Percentiles rank a stretch among this genome's conserved stretches.
Evolutionary conservation across 805 yeast species (phyloP).

Genomic region (Candida lessepsii): DNA sequence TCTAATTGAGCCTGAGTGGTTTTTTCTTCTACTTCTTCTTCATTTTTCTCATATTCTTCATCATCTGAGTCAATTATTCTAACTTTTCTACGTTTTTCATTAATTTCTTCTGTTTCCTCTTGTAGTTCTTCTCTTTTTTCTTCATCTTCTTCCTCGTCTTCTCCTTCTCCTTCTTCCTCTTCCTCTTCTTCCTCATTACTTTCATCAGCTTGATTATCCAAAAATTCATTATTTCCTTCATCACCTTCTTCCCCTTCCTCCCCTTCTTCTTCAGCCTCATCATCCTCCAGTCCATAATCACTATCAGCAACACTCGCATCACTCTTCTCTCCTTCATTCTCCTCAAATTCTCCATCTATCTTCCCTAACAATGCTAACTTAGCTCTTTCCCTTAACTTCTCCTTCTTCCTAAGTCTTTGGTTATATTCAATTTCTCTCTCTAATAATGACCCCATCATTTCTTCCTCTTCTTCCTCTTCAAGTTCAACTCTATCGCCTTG

Average conservation of each 20-base stretch:
- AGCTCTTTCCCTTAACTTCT: slow-evolving; percentile 38
- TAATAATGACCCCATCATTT: slow-evolving; percentile 43
- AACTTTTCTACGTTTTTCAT: slow-evolving; percentile 2
- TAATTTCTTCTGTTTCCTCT: not conserved
- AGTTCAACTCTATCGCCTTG: slow-evolving; percentile 18
- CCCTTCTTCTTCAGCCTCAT: slow-evolving; percentile 20
- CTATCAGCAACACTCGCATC: slow-evolving; percentile 8
- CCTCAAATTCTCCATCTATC: slow-evolving; percentile 17
- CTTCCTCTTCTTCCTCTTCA: slow-evolving; percentile 42
- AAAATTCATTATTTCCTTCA: slow-evolving; percentile 16
- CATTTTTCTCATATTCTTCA: slow-evolving; percentile 19
- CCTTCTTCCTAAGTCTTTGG: slow-evolving; percentile 43
- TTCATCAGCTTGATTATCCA: slow-evolving; percentile 19
- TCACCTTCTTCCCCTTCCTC: slow-evolving; percentile 17
- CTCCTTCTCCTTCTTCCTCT: slow-evolving; percentile 6
- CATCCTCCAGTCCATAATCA: slow-evolving; percentile 19
- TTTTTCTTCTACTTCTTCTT: not conserved
- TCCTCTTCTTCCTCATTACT: slow-evolving; percentile 19
- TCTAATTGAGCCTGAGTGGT: not conserved
- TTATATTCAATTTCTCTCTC: slow-evolving; percentile 53
- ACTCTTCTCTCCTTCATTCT: slow-evolving; percentile 17
- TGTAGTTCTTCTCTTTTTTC: not conserved
- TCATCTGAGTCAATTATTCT: slow-evolving; percentile 12
- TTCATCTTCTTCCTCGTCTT: slow-evolving; percentile 1
- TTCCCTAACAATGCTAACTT: slow-evolving; percentile 29